A percentile compares a stretch with the other conserved stretches of the same genome.
Conservation (phyloP, 164 flowering plant genomes). For the Sedum album region DNA sequence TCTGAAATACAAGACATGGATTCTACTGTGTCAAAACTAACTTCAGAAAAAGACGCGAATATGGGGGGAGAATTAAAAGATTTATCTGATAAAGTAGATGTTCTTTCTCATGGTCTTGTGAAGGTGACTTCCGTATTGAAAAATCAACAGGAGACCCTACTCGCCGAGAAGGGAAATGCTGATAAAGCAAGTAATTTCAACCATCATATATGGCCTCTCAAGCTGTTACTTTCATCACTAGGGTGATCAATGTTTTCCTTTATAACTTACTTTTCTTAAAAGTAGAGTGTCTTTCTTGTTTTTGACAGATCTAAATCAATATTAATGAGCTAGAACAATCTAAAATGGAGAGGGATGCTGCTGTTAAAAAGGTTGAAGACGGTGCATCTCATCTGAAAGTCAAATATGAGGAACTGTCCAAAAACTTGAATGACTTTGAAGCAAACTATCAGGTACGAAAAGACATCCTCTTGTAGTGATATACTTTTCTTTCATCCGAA, state of each 20-base stretch:
- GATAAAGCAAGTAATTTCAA: constrained; percentile 43
- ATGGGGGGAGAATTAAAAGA: constrained; percentile 82
- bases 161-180: constrained; percentile 50
- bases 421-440: constrained; percentile 65
- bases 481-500: neutral
- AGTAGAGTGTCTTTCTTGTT: too few species aligned
- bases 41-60: constrained; percentile 69
- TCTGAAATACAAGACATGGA: constrained; percentile 65
- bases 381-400: constrained; percentile 79
- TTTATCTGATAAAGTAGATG: constrained; percentile 70
- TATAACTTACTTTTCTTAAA: neutral
- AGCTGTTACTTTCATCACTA: neutral
- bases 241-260: neutral
- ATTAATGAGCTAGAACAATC: constrained; percentile 68
- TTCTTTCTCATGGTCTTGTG: constrained; percentile 68
- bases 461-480: neutral
- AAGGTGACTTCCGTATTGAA: constrained; percentile 56
- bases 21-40: constrained; percentile 38
- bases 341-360: constrained; percentile 50
- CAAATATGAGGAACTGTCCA: constrained; percentile 52
- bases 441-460: constrained; percentile 74
- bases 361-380: constrained; percentile 74
- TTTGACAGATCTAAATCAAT: constrained; percentile 45
- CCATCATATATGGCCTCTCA: neutral
- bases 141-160: constrained; percentile 71